Evolutionary conservation across 2,329 filamentous ascomycete genomes (phyloP), one percentile per base, ranked within the genome.

Genomic region (Trichoderma sp.): DNA sequence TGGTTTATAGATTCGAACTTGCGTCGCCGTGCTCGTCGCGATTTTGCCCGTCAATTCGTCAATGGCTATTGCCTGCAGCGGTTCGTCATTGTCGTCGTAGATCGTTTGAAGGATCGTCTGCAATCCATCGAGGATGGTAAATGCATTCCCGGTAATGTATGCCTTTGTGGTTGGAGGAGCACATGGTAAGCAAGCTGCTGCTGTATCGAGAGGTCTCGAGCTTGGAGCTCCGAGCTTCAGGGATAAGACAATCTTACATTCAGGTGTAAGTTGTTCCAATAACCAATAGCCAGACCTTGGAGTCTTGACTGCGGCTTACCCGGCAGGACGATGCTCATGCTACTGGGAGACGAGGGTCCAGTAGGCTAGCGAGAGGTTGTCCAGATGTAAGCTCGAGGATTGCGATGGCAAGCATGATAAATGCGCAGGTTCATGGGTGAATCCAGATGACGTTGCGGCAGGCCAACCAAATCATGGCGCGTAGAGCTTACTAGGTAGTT

Each of bases 81-180:
- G 79, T 18, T 83, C 86, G 28, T 90, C 86, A 78, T 96, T 91
- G 78, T 97, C 92, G 78, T 96, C 91, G 83, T 97, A 97, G 76
- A 97, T 92, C 4, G 95, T 98, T 81, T 99, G 96, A 39, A 97
- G 83, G 74, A 98, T 89, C 70, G 88, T 88, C 73, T 91, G 86
- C 67, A 93, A 88, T 65, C 90, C 92, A 78, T 89, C 88, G 76
- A 98, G 90, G 77, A 99, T 91, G 68, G 96, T 90, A 75, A 98
- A 89, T 73, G 93, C 93, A 82, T 92, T 93, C 78, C 95, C 95
- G 73, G 93, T 96, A 75, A 98, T 92, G 83, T 98, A 99, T 66
- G 90, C 89, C 93, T 97, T 18, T 8, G 78, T 36, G 63, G 68
- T 73, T 51, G 65, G 58, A 15, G 28, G 14, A 32, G 32, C 26